Evolutionary conservation across 495 filamentous ascomycete species (phyloP), one percentile per base, ranked within the genome.

Genomic region (Chaetomium fimeti): DNA sequence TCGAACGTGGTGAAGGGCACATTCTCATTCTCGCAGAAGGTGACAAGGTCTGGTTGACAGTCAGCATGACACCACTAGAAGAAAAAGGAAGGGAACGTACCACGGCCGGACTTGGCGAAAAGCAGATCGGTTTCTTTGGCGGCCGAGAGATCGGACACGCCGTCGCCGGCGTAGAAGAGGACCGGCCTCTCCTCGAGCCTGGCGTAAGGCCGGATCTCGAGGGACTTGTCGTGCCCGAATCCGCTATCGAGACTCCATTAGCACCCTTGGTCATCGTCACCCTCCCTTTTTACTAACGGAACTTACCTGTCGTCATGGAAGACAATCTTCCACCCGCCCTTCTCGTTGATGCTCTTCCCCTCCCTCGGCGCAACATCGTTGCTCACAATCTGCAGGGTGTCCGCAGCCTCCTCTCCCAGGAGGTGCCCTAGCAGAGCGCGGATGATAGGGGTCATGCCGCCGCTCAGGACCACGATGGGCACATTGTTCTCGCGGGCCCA

Each of bases 401-500:
- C 83, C 58, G 85, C 84, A 60, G 85, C 84, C 64, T 89, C 82
- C 71, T 83, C 80, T 5, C 93, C 93, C 9, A 98, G 79, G 24
- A 95, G 82, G 49, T 90, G 82, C 55, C 88, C 83, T 40, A 98
- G 82, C 51, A 98, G 79, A 5, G 91, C 90, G 43, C 87, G 81
- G 76, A 98, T 97, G 69, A 98, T 87, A 16, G 94, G 94, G 57
- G 84, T 83, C 94, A 98, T 98, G 49, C 93, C 93, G 16, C 88
- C 88, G 48, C 90, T 93, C 20, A 98, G 78, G 4, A 98, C 88
- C 36, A 98, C 92, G 64, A 97, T 90, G 25, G 94, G 93, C 27
- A 98, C 87, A 68, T 94, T 92, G 71, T 93, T 88, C 58, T 83
- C 80, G 59, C 83, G 79, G 15, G 87, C 83, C 91, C 91, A 98